Conservation (phyloP, 2,329 filamentous ascomycete species). For the Aspergillus alliaceus region DNA sequence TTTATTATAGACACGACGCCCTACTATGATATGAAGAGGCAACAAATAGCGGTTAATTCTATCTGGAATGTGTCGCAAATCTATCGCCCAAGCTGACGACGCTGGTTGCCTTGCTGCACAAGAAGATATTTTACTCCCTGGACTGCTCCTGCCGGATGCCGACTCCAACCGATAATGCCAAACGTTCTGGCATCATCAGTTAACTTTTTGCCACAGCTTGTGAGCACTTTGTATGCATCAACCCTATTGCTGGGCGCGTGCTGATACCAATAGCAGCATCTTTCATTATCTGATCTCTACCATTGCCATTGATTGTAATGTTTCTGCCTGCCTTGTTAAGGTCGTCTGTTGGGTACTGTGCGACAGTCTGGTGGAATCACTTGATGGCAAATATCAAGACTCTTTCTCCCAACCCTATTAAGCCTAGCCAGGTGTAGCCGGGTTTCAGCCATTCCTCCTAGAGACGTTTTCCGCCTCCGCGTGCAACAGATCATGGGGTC, state of each 20-base stretch:
- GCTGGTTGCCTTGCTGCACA: not conserved
- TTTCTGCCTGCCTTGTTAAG: slow-evolving; percentile 2
- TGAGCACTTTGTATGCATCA: slow-evolving; percentile 14
- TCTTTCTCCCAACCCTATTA: not conserved
- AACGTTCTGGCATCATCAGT: slow-evolving; percentile 9
- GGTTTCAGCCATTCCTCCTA: slow-evolving; percentile 3
- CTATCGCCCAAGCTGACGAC: slow-evolving; percentile 7
- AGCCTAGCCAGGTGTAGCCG: slow-evolving; percentile 11
- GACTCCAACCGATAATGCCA: slow-evolving; percentile 18
- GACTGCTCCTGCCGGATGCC: slow-evolving; percentile 2
- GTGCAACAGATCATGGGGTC: slow-evolving; percentile 10
- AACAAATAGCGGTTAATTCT: slow-evolving; percentile 1
- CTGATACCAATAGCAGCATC: slow-evolving; percentile 17
- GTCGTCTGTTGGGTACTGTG: slow-evolving; percentile 6
- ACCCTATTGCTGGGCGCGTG: slow-evolving; percentile 18
- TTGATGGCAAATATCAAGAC: slow-evolving; percentile 3
- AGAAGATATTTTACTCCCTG: not conserved
- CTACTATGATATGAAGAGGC: not conserved
- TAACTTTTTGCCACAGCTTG: slow-evolving; percentile 13
- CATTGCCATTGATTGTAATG: slow-evolving; percentile 9
- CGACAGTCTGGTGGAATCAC: slow-evolving; percentile 1
- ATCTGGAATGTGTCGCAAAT: slow-evolving; percentile 1
- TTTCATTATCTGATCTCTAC: slow-evolving; percentile 10
- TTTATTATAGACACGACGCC: not conserved
- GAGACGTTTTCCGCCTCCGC: slow-evolving; percentile 7